Percentiles rank a stretch among this genome's conserved stretches.
phyloP scores from a whole-genome alignment of 257 asterid genomes.

The Salvia miltiorrhiza region DNA sequence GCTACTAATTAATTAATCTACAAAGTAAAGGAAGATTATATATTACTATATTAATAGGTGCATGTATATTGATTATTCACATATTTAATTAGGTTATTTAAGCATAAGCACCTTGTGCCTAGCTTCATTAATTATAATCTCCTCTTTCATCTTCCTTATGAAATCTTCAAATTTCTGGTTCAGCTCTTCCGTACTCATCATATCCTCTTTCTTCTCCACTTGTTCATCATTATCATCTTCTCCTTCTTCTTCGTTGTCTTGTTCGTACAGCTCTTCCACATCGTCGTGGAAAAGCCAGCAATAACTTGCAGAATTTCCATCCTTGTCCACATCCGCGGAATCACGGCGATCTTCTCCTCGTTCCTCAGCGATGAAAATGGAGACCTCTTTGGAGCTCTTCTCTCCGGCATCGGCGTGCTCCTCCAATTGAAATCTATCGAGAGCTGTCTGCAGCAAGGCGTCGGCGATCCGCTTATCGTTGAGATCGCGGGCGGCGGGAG shows the following conservation, averaged over 20 bases:
- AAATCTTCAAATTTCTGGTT: slow-evolving; percentile 44
- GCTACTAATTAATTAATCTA: background rate
- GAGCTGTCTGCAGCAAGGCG: background rate
- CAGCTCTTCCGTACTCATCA: slow-evolving; percentile 38
- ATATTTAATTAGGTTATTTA: background rate
- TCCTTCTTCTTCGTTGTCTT: background rate
- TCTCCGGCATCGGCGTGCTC: background rate
- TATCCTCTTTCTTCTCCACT: background rate
- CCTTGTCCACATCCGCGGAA: background rate
- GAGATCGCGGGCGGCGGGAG: slow-evolving; percentile 16
- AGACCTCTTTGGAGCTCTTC: background rate
- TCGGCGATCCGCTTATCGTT: slow-evolving; percentile 8
- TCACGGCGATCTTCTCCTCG: background rate
- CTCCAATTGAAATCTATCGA: too few species aligned
- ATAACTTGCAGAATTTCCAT: background rate
- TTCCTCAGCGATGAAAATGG: slow-evolving; percentile 24
- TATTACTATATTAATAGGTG: background rate
- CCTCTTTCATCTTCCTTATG: slow-evolving; percentile 47
- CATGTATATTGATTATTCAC: background rate
- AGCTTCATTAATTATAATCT: slow-evolving; percentile 30
- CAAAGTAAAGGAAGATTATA: background rate
- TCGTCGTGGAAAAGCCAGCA: slow-evolving; percentile 29
- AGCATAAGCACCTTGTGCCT: slow-evolving; percentile 12
- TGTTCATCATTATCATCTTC: background rate
- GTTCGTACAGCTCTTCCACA: background rate